phyloP scores from a whole-genome alignment of 768 basidiomycete genomes.

The Hericium erinaceus region DNA sequence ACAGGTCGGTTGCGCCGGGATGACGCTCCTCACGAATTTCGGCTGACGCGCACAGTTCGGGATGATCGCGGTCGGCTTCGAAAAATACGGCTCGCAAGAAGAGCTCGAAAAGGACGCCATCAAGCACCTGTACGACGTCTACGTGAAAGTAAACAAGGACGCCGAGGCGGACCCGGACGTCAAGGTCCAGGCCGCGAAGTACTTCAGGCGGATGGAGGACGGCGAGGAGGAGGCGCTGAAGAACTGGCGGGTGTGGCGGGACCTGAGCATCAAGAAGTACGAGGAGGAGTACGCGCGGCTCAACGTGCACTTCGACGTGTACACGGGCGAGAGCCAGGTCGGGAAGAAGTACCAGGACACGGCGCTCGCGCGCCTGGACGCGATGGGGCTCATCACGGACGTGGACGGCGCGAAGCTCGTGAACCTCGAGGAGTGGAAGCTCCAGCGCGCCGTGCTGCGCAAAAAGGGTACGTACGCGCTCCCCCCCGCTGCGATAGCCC shows the following conservation, averaged over 20 bases:
- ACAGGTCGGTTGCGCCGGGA: slow-evolving; percentile 46
- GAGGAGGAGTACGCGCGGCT: slow-evolving; percentile 78
- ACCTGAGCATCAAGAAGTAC: slow-evolving; percentile 85
- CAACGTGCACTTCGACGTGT: slow-evolving; percentile 88
- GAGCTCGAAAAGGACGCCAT: slow-evolving; percentile 83
- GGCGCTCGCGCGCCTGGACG: slow-evolving; percentile 57
- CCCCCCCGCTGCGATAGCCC: not conserved
- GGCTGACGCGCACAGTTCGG: slow-evolving; percentile 46
- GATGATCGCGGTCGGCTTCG: slow-evolving; percentile 82
- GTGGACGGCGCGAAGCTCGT: slow-evolving; percentile 77
- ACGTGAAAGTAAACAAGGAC: slow-evolving; percentile 89
- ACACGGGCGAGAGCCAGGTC: slow-evolving; percentile 84
- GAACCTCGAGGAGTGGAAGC: slow-evolving; percentile 82
- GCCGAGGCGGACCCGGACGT: slow-evolving; percentile 63
- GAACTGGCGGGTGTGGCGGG: slow-evolving; percentile 92
- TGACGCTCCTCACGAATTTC: not conserved
- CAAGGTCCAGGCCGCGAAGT: slow-evolving; percentile 67
- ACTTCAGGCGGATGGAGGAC: slow-evolving; percentile 95
- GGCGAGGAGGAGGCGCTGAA: slow-evolving; percentile 76
- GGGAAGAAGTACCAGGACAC: slow-evolving; percentile 64
- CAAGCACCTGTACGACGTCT: slow-evolving; percentile 89
- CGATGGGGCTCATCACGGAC: slow-evolving; percentile 69
- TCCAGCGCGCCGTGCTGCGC: slow-evolving; percentile 83
- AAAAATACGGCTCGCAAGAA: slow-evolving; percentile 83
- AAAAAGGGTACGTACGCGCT: slow-evolving; percentile 63